A percentile compares a stretch with the other conserved stretches of the same genome.
Evolutionary conservation across 1,284 basidiomycete genomes (phyloP).

Genomic region (Irpex rosettiformis): DNA sequence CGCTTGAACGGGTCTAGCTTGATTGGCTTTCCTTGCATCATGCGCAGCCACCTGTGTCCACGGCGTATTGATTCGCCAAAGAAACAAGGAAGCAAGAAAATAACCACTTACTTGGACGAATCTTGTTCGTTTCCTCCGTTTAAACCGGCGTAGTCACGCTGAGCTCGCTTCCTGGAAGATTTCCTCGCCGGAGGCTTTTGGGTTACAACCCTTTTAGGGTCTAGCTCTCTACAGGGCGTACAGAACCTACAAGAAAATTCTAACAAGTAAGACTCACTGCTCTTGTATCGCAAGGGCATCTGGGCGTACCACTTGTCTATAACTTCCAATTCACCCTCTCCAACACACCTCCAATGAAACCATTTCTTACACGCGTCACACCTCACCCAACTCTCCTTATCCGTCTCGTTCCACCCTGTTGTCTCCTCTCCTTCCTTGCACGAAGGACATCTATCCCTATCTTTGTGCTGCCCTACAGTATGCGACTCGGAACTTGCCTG

Average conservation of each 20-base stretch:
- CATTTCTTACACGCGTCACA: conserved; percentile 77
- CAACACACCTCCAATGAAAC: conserved; percentile 83
- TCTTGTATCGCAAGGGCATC: neutral
- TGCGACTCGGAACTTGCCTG: conserved; percentile 5
- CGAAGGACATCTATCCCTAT: conserved; percentile 17
- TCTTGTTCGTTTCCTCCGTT: conserved; percentile 55
- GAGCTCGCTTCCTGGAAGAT: conserved; percentile 66
- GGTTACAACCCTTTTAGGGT: conserved; percentile 63
- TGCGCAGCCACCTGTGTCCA: conserved; percentile 50
- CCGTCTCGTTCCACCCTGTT: conserved; percentile 11
- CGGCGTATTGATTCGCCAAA: neutral
- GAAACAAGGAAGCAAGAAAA: neutral
- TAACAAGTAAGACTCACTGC: neutral
- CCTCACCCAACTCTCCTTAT: conserved; percentile 61
- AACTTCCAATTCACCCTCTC: conserved; percentile 56
- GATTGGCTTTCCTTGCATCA: conserved; percentile 64
- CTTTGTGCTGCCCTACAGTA: conserved; percentile 1
- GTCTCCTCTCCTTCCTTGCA: conserved; percentile 11
- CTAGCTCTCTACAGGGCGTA: conserved; percentile 52
- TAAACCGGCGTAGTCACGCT: conserved; percentile 74
- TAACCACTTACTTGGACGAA: conserved; percentile 36
- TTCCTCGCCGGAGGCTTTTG: conserved; percentile 75
- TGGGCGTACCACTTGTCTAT: conserved; percentile 53
- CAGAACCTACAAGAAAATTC: conserved; percentile 79
- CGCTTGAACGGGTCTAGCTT: conserved; percentile 59